Evolutionary conservation across 2,329 filamentous ascomycete genomes (phyloP), one percentile per base, ranked within the genome.

Genomic region (Waltergamsia citrina): DNA sequence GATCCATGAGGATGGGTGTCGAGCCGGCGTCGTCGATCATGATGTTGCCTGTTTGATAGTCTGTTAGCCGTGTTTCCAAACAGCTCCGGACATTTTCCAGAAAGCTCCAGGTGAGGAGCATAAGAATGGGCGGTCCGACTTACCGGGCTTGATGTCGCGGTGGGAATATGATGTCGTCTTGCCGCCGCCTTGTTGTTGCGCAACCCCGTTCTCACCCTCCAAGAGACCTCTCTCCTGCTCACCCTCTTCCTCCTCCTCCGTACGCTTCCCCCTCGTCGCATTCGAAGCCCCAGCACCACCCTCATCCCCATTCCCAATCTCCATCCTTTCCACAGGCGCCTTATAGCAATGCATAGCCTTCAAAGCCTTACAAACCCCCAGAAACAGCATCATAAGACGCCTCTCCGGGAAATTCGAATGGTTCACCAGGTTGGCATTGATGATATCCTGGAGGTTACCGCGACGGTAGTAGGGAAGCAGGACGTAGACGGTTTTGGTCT

Each of bases 361-460:
- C 39, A 98, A 63, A 28, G 86, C 92, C 49, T 78, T 78, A 56
- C 90, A 95, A 3, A 98, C 87, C 12, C 92, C 92, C 27, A 95
- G 64, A 56, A 98, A 95, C 39, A 98, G 60, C 38, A 80, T 68
- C 87, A 96, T 90, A 41, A 98, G 67, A 48, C 81, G 72, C 53
- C 79, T 74, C 63, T 96, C 90, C 1, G 90, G 87, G 50, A 98
- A 96, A 33, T 71, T 73, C 24, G 84, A 85, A 55, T 94, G 86
- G 59, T 96, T 96, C 58, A 98, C 90, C 35, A 96, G 67, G 60
- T 98, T 98, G 43, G 92, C 90, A 59, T 98, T 98, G 67, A 98
- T 96, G 53, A 93, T 82, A 61, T 98, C 92, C 63, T 98, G 92
- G 24, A 98, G 71, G 57, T 98, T 98, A 11, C 92, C 92, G 44